Percentiles rank a stretch among this genome's conserved stretches.
Evolutionary conservation across 2,329 filamentous ascomycete species (phyloP).

Genomic region (Meredithiella fracta): DNA sequence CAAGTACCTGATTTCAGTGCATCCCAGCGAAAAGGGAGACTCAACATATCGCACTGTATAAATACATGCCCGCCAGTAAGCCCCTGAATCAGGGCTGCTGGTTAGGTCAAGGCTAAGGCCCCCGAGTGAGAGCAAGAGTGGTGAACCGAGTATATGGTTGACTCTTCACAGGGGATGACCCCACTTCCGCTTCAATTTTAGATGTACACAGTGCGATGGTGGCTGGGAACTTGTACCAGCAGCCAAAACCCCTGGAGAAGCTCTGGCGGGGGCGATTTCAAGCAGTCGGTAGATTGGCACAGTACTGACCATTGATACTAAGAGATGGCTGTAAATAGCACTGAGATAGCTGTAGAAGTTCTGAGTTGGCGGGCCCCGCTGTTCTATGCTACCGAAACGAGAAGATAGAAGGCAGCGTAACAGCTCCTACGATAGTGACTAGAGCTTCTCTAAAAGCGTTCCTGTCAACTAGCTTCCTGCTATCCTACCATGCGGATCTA

Average conservation of each 20-base stretch:
- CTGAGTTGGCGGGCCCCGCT: neutral
- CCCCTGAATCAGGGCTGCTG: conserved; percentile 12
- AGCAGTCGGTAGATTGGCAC: conserved; percentile 1
- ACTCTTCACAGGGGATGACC: conserved; percentile 9
- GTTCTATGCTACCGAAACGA: neutral
- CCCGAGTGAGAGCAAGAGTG: conserved; percentile 1
- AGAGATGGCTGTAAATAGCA: neutral
- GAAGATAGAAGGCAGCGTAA: neutral
- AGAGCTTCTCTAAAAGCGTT: conserved; percentile 1
- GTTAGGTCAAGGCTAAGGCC: conserved; percentile 1
- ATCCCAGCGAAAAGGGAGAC: conserved; percentile 12
- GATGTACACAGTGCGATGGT: conserved; percentile 14
- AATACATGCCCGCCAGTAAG: neutral
- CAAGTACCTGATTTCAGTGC: conserved; percentile 12
- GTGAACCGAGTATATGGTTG: neutral
- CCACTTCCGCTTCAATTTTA: conserved; percentile 9
- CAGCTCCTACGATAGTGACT: neutral
- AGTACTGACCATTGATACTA: neutral
- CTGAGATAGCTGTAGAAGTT: neutral
- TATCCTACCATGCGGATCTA: conserved; percentile 1
- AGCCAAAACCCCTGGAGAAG: conserved; percentile 9
- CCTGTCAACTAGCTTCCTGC: neutral
- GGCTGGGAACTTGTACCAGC: conserved; percentile 13
- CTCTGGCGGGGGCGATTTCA: neutral
- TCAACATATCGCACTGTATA: conserved; percentile 11